Conservation (phyloP, 1,139 yeast genomes). For the Candida labiduridarum region DNA sequence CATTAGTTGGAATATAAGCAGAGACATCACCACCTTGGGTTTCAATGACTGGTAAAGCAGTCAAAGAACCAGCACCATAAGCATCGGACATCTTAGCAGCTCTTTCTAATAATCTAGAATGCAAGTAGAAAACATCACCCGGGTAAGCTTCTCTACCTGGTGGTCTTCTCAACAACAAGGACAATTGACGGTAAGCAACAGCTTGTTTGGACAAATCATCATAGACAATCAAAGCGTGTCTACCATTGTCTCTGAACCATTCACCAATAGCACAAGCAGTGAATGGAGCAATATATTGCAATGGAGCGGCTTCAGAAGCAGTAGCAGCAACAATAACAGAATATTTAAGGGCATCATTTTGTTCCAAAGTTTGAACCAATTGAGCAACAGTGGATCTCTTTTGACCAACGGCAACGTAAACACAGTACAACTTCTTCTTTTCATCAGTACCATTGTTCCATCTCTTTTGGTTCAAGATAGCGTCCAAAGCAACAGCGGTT, state of each 20-base stretch:
- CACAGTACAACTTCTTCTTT: constrained; percentile 98
- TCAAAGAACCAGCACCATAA: constrained; percentile 91
- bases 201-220: constrained; percentile 99
- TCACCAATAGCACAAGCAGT: constrained; percentile 99
- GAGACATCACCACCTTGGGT: constrained; percentile 99
- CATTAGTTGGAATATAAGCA: constrained; percentile 96
- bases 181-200: constrained; percentile 99
- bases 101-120: constrained; percentile 94
- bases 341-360: constrained; percentile 97
- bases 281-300: constrained; percentile 99
- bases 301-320: constrained; percentile 99
- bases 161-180: constrained; percentile 95
- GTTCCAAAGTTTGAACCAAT: constrained; percentile 98
- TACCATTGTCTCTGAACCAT: constrained; percentile 99
- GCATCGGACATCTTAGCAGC: constrained; percentile 95
- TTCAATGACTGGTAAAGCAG: constrained; percentile 95
- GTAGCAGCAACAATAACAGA: constrained; percentile 99
- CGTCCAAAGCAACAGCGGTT: constrained; percentile 98
- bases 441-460: constrained; percentile 96
- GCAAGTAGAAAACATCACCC: constrained; percentile 96
- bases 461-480: constrained; percentile 98
- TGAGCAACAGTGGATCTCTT: constrained; percentile 99
- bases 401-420: constrained; percentile 99
- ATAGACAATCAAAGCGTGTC: constrained; percentile 94
- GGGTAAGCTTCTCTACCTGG: constrained; percentile 98